Evolutionary conservation across 2,329 filamentous ascomycete genomes (phyloP).

Genomic region (Phyllosticta capitalensis): DNA sequence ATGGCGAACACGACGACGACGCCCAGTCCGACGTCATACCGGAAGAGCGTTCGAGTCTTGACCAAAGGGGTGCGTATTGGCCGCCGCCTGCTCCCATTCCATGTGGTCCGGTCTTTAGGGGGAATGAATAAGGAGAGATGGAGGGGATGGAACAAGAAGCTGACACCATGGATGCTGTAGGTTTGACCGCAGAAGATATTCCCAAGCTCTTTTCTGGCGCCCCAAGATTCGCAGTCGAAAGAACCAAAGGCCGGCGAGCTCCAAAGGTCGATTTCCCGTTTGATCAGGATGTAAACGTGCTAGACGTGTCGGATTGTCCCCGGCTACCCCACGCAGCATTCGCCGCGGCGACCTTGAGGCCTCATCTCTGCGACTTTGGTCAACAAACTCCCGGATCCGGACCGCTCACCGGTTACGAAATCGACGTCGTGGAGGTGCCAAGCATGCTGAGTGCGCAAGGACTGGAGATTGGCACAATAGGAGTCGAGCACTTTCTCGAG

Average conservation of each 20-base stretch:
- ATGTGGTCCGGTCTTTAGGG: slow-evolving; percentile 6
- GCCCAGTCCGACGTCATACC: slow-evolving; percentile 3
- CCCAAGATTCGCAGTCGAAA: slow-evolving; percentile 58
- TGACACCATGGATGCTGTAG: slow-evolving; percentile 16
- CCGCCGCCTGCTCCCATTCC: slow-evolving; percentile 6
- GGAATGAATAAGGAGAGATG: background rate
- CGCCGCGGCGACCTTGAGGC: slow-evolving; percentile 24
- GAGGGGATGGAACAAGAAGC: background rate
- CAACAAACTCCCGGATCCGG: slow-evolving; percentile 13
- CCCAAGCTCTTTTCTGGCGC: slow-evolving; percentile 67
- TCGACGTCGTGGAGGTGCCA: slow-evolving; percentile 44
- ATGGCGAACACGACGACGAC: background rate
- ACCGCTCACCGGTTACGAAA: slow-evolving; percentile 21
- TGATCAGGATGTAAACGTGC: slow-evolving; percentile 52
- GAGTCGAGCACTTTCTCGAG: slow-evolving; percentile 59
- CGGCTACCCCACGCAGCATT: slow-evolving; percentile 27
- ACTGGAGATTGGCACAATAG: slow-evolving; percentile 60
- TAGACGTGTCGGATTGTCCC: slow-evolving; percentile 50
- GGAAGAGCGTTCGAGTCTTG: slow-evolving; percentile 2
- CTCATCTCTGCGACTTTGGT: slow-evolving; percentile 14
- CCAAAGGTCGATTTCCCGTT: slow-evolving; percentile 60
- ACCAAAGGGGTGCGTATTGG: slow-evolving; percentile 9
- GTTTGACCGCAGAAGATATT: slow-evolving; percentile 48
- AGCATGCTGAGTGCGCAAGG: slow-evolving; percentile 67
- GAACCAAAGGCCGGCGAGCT: slow-evolving; percentile 50